Base-by-base conservation (phyloP, 345 rosid species). In the Salix purpurea region DNA sequence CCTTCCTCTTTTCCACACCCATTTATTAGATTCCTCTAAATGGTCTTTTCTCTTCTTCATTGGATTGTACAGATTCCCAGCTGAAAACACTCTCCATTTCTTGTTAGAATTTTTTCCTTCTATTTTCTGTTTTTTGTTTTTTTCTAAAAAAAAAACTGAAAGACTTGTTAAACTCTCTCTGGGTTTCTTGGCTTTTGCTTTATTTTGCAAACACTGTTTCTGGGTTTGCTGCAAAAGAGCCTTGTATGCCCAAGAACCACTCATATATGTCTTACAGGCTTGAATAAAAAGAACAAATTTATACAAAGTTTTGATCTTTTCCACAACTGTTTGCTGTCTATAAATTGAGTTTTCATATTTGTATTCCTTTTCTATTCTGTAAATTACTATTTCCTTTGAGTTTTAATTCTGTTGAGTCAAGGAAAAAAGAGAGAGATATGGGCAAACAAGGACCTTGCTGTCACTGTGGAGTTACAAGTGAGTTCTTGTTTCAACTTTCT, bases 381-480 rank as follows among this genome's bases (percentile, higher is more conserved):
- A 42, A 8, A 39, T n/a, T 50, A 64, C 70, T 74, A 66, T 76
- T 75, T 61, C 72, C 78, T 72, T 77, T 62, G 69, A 66, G 78
- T 79, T 67, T 71, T 70, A 60, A 44, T 79, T 78, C 65, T 75
- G 75, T 72, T 76, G 58, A 70, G 70, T 80, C 68, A 74, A 76
- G 50, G 62, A 71, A 67, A 64, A 72, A 46, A 78, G 69, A 79
- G 74, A 81, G 75, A 87, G 76, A 84, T 32, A 94, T 94, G 98
- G 98, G 97, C 65, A 94, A 94, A 89, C 97, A 92, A 84, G 98
- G 98, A 34, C 98, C 98, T 86, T 94, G 98, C 92, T 86, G 75
- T 79, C 98, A 94, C 92, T 92, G 98, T 89, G 98, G 98, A 86
- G 98, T 91, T 88, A 89, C 96, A 84, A 94, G 98, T 94, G 97